Evolutionary conservation across 106 monocot species (phyloP).

Genomic region (Apostasia shenzhenica): DNA sequence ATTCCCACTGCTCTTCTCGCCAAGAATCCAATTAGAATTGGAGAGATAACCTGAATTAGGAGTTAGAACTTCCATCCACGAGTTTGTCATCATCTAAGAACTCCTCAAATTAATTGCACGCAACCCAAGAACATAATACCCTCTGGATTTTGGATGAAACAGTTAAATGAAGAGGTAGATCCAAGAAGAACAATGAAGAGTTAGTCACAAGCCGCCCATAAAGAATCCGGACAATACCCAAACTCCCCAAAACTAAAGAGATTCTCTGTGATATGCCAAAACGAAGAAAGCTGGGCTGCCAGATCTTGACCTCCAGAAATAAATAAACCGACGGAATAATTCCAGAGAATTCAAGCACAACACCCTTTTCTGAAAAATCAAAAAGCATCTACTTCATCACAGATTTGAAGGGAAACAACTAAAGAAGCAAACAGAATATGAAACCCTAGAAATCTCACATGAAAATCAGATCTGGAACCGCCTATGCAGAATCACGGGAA

Average conservation of each 20-base stretch:
- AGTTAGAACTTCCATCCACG: slow-evolving; percentile 12
- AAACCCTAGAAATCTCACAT: slow-evolving; percentile 5
- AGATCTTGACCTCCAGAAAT: neutral
- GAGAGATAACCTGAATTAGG: slow-evolving; percentile 23
- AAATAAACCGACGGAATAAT: neutral
- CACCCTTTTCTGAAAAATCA: slow-evolving; percentile 1
- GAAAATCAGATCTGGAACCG: neutral
- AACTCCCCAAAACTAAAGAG: neutral
- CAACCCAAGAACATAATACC: neutral
- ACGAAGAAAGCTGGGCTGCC: neutral
- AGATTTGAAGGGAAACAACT: neutral
- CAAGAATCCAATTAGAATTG: slow-evolving; percentile 18
- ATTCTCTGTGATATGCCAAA: neutral
- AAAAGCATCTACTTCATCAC: neutral
- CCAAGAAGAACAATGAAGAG: slow-evolving; percentile 4
- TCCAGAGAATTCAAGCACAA: neutral
- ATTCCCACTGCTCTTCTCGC: slow-evolving; percentile 6
- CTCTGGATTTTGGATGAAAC: neutral
- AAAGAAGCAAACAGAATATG: neutral
- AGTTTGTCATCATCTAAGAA: slow-evolving; percentile 16
- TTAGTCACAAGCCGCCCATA: neutral
- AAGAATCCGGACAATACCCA: slow-evolving; percentile 2
- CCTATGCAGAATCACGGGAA: neutral
- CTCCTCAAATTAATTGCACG: neutral
- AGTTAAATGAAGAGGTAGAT: neutral